These are phyloP conservation scores for Eucalyptus urophylla DNA, from an alignment of 345 rosid genomes.

Conservation along the genomic window DNA sequence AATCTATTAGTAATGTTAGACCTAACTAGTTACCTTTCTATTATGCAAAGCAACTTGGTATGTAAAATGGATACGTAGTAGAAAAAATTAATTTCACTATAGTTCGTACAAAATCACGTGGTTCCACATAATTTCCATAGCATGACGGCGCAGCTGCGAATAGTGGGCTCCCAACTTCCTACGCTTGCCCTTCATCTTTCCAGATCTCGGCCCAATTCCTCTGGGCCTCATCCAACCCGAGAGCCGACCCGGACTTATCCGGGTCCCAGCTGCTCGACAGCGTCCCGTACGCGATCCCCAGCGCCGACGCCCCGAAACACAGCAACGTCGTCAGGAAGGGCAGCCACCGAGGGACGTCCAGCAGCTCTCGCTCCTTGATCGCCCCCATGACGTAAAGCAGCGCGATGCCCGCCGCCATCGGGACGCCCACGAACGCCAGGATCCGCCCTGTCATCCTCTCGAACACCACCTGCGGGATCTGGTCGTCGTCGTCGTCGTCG, in stretches of 20 bases:
- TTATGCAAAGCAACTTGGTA: background rate
- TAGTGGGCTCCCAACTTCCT: background rate
- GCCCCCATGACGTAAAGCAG: background rate
- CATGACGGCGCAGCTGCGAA: background rate
- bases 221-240: slow-evolving; percentile 60
- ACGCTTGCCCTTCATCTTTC: slow-evolving; percentile 34
- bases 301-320: slow-evolving; percentile 50
- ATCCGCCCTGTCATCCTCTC: slow-evolving; percentile 1
- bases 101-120: background rate
- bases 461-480: slow-evolving; percentile 1
- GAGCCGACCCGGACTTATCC: slow-evolving; percentile 36
- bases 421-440: slow-evolving; percentile 1
- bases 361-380: slow-evolving; percentile 22
- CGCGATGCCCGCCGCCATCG: slow-evolving; percentile 2
- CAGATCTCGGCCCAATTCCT: slow-evolving; percentile 78
- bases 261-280: slow-evolving; percentile 69
- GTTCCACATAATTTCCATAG: background rate
- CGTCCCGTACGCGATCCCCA: slow-evolving; percentile 74
- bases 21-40: background rate
- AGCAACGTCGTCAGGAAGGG: slow-evolving; percentile 32
- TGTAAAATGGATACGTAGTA: background rate
- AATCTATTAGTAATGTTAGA: background rate
- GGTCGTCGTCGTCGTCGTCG: slow-evolving; percentile 1
- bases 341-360: slow-evolving; percentile 65
- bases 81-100: background rate